Percentiles rank a stretch among this genome's conserved stretches.
Evolutionary conservation across 2,329 filamentous ascomycete species (phyloP).

Genomic region (Cercospora beticola): DNA sequence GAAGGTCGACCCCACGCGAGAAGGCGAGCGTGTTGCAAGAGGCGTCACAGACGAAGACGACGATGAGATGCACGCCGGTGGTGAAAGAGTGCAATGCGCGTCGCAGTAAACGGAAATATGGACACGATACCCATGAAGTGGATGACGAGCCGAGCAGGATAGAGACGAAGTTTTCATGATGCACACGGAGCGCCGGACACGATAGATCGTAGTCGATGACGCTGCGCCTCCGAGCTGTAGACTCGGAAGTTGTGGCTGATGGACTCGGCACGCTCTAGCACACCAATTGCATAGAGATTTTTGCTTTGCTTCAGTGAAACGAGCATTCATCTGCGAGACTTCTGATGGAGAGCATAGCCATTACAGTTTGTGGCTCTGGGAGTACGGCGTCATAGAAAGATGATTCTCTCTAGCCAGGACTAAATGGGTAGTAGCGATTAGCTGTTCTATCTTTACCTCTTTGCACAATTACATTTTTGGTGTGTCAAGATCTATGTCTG

Average conservation of each 20-base stretch:
- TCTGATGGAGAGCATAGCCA: neutral
- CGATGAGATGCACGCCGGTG: slow-evolving; percentile 62
- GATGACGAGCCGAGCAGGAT: slow-evolving; percentile 2
- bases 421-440: neutral
- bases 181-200: neutral
- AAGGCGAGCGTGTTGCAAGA: slow-evolving; percentile 62
- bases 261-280: neutral
- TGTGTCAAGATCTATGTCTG: neutral
- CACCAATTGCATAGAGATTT: slow-evolving; percentile 5
- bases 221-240: neutral
- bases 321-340: neutral
- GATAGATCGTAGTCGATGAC: slow-evolving; percentile 1
- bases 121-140: slow-evolving; percentile 18
- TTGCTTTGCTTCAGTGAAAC: neutral
- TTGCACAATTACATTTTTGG: neutral
- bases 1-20: slow-evolving; percentile 68
- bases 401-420: neutral
- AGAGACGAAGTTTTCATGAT: slow-evolving; percentile 3
- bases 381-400: slow-evolving; percentile 5
- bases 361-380: neutral
- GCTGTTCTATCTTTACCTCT: neutral
- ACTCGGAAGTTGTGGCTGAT: neutral
- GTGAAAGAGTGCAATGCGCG: slow-evolving; percentile 80
- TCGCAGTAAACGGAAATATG: slow-evolving; percentile 66
- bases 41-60: slow-evolving; percentile 64